These are phyloP conservation scores for Serendipita vermifera DNA, from an alignment of 768 basidiomycete genomes.

Conservation along the genomic window DNA sequence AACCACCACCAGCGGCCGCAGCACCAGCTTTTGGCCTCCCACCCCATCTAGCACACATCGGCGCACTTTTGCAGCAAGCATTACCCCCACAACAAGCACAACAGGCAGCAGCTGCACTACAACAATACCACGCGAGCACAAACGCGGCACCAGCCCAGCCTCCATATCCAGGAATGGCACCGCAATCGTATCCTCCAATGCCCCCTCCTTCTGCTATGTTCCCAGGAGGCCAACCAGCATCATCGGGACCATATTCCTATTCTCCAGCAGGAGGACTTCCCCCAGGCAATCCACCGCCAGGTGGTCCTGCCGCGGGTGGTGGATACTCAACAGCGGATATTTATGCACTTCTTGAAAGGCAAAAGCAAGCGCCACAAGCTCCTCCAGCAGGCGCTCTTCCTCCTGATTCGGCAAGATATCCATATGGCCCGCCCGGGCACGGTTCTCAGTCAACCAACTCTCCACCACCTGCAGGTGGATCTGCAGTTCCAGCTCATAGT, in stretches of 20 bases:
- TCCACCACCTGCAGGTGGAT: not conserved
- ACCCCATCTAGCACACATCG: not conserved
- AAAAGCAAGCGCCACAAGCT: not conserved
- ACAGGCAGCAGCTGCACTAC: not conserved
- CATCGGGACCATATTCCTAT: no score
- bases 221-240: no score
- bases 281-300: no score
- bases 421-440: no score
- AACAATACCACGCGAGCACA: constrained; percentile 4
- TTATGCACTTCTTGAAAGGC: no score
- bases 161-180: no score
- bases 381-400: not conserved
- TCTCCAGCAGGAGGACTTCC: no score
- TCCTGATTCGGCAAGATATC: not conserved
- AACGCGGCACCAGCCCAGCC: no score
- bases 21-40: not conserved
- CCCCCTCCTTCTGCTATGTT: no score
- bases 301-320: no score
- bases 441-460: not conserved
- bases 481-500: constrained; percentile 1
- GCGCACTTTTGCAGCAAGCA: not conserved
- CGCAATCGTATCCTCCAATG: no score
- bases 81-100: not conserved
- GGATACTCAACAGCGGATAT: no score
- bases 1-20: not conserved